These are phyloP conservation scores for Lolium perenne DNA, from an alignment of 176 grass and related monocot genomes.

Conservation along the genomic window DNA sequence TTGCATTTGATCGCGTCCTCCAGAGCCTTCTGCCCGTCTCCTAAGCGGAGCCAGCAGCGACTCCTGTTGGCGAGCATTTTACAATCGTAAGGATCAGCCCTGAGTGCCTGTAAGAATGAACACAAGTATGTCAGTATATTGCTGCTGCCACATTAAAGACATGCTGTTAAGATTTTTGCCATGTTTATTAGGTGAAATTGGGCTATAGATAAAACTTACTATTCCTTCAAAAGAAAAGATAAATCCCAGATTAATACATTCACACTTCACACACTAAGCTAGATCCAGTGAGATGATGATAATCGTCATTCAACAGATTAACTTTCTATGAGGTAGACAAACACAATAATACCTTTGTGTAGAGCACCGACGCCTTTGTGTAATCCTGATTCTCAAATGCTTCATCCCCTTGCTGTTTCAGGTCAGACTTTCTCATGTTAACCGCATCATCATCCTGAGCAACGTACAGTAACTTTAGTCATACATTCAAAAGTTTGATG, in stretches of 20 bases:
- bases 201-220: too few species aligned
- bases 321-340: not conserved
- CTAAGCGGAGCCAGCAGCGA: conserved; percentile 54
- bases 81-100: conserved; percentile 35
- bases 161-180: not conserved
- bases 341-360: conserved; percentile 8
- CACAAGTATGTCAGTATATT: conserved; percentile 4
- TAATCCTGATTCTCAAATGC: conserved; percentile 40
- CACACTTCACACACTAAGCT: not conserved
- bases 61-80: conserved; percentile 56
- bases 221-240: not conserved
- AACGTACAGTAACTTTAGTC: not conserved
- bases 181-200: not conserved
- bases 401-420: not conserved
- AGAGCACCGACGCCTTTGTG: conserved; percentile 31
- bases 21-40: conserved; percentile 47
- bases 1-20: conserved; percentile 39
- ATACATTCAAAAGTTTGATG: not conserved
- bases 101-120: conserved; percentile 37
- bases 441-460: conserved; percentile 37
- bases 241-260: not conserved
- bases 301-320: not conserved
- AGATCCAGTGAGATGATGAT: not conserved
- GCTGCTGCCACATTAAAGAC: not conserved
- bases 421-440: not conserved